These are phyloP conservation scores for Chytriomyces sp. DNA, from an alignment of 192 early-diverging fungal genomes.

Conservation along the genomic window DNA sequence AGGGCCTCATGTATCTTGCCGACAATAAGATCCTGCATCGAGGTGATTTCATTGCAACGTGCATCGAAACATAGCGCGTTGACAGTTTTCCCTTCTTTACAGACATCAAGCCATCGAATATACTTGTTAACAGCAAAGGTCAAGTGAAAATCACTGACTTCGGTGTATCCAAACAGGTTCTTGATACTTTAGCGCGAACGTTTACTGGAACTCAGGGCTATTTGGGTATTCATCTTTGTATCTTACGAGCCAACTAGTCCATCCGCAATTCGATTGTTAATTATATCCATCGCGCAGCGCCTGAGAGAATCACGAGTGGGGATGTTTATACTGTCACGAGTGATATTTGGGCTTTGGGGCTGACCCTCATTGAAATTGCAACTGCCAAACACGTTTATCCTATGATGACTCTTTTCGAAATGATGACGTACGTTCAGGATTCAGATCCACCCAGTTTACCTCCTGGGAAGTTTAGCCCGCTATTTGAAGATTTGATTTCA, in stretches of 20 bases:
- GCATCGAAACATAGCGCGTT: background rate
- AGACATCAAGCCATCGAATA: constrained; percentile 99
- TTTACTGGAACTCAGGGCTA: constrained; percentile 98
- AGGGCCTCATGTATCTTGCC: constrained; percentile 90
- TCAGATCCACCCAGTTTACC: constrained; percentile 81
- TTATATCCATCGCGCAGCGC: constrained; percentile 37
- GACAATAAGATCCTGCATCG: constrained; percentile 89
- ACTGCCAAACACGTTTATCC: constrained; percentile 93
- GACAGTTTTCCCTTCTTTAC: background rate
- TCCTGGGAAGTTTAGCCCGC: constrained; percentile 65
- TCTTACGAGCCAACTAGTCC: no score
- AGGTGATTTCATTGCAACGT: constrained; percentile 55
- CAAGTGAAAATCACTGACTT: constrained; percentile 98
- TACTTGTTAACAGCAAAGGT: constrained; percentile 85
- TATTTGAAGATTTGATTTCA: constrained; percentile 79
- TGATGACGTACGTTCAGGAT: constrained; percentile 90
- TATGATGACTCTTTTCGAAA: constrained; percentile 75
- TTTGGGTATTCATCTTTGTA: constrained; percentile 65
- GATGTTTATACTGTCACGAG: constrained; percentile 78
- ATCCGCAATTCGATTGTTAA: no score
- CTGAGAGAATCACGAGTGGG: constrained; percentile 93
- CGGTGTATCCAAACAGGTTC: constrained; percentile 90
- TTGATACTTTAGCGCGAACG: constrained; percentile 87
- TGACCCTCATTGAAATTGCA: constrained; percentile 93
- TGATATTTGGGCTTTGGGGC: constrained; percentile 92